A percentile compares a stretch with the other conserved stretches of the same genome.
These are phyloP conservation scores for Fistulina hepatica DNA, from an alignment of 1,284 basidiomycete genomes.

Conservation along the genomic window DNA sequence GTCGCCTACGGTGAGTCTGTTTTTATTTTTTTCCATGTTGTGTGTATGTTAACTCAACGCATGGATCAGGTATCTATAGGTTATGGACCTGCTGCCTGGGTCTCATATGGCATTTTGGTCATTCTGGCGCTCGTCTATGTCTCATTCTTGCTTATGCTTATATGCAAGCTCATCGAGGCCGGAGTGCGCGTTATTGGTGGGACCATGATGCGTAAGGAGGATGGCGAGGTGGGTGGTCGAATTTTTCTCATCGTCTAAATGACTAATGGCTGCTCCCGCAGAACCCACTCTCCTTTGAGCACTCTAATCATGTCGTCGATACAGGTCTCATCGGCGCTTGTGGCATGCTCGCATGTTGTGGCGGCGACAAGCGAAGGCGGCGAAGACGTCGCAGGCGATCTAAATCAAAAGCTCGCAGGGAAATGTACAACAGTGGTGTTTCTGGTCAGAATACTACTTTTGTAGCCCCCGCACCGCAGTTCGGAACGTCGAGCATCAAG, in stretches of 20 bases:
- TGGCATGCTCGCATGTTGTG: conserved; percentile 64
- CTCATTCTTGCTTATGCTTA: conserved; percentile 68
- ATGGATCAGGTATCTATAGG: conserved; percentile 36
- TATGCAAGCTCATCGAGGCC: conserved; percentile 80
- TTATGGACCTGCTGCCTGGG: conserved; percentile 73
- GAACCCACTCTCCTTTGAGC: conserved; percentile 77
- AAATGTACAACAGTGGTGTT: conserved; percentile 2
- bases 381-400: conserved; percentile 19
- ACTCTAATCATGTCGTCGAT: conserved; percentile 69
- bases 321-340: conserved; percentile 80
- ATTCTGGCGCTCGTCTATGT: conserved; percentile 81
- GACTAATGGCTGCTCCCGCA: too few relatives aligned
- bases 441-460: neutral
- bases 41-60: conserved; percentile 5
- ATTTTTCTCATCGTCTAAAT: too few relatives aligned
- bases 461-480: conserved; percentile 7
- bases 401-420: neutral
- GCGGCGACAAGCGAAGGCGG: conserved; percentile 42
- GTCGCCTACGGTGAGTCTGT: conserved; percentile 65
- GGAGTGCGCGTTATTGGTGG: conserved; percentile 72
- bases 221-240: too few relatives aligned
- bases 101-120: conserved; percentile 85
- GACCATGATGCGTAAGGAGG: too few relatives aligned
- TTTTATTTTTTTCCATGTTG: conserved; percentile 12
- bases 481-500: conserved; percentile 16